A percentile compares a stretch with the other conserved stretches of the same genome.
These are phyloP conservation scores for Tylopilus sp. DNA, from an alignment of 1,284 basidiomycete species.

Conservation along the genomic window DNA sequence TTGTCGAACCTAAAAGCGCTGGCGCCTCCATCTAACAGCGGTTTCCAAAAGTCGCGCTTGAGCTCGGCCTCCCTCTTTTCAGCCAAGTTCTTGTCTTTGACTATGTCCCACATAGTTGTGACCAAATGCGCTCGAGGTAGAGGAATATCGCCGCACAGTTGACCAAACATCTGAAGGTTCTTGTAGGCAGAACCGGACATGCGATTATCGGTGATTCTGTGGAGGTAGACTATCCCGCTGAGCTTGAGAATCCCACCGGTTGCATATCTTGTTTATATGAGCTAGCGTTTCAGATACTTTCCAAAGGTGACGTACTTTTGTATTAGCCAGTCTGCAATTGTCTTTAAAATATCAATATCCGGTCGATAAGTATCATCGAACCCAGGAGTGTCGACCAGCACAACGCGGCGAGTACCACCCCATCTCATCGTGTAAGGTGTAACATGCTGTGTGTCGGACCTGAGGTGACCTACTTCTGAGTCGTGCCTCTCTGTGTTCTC, in stretches of 20 bases:
- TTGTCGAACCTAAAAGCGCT: slow-evolving; percentile 20
- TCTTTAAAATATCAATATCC: slow-evolving; percentile 37
- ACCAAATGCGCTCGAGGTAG: slow-evolving; percentile 48
- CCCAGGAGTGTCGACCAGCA: slow-evolving; percentile 42
- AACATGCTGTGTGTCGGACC: slow-evolving; percentile 24
- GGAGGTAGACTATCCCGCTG: slow-evolving; percentile 60
- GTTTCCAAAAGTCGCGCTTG: slow-evolving; percentile 37
- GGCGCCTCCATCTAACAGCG: slow-evolving; percentile 47
- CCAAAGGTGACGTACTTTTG: slow-evolving; percentile 24
- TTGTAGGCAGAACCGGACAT: slow-evolving; percentile 57
- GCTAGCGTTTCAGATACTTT: neutral
- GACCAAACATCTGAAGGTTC: slow-evolving; percentile 58
- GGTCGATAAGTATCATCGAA: slow-evolving; percentile 37
- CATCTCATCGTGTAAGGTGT: slow-evolving; percentile 1
- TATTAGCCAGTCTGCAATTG: slow-evolving; percentile 38
- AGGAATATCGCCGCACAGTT: slow-evolving; percentile 23
- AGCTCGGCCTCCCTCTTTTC: slow-evolving; percentile 37
- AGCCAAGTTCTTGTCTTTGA: slow-evolving; percentile 16
- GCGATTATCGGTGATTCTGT: slow-evolving; percentile 60
- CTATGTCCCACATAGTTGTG: slow-evolving; percentile 49
- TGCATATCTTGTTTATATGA: slow-evolving; percentile 22
- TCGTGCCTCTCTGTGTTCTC: neutral
- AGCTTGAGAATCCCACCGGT: slow-evolving; percentile 29
- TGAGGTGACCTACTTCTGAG: slow-evolving; percentile 4
- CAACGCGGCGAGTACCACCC: slow-evolving; percentile 5